Conservation (phyloP, 2,329 filamentous ascomycete genomes). For the Ceratocystis eucalypticola region DNA sequence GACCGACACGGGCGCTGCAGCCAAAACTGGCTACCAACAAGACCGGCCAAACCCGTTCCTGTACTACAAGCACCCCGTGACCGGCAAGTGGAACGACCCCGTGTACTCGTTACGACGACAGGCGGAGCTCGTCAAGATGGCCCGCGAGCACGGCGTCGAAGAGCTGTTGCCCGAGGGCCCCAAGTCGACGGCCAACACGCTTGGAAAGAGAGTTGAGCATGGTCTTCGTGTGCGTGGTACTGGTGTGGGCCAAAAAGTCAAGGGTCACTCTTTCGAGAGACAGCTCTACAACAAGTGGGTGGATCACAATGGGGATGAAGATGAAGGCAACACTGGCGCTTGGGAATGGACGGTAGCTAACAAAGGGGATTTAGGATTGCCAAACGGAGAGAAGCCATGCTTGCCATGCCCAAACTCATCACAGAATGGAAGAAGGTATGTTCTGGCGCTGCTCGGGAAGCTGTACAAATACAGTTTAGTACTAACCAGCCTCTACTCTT, state of each 20-base stretch:
- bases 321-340: not conserved
- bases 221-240: slow-evolving; percentile 83
- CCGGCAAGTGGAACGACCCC: slow-evolving; percentile 72
- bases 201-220: slow-evolving; percentile 59
- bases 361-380: slow-evolving; percentile 50
- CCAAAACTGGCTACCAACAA: slow-evolving; percentile 39
- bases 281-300: slow-evolving; percentile 61
- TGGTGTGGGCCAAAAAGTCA: slow-evolving; percentile 81
- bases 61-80: slow-evolving; percentile 61
- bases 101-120: slow-evolving; percentile 74
- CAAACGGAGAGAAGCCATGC: slow-evolving; percentile 78
- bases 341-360: slow-evolving; percentile 4
- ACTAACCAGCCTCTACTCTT: slow-evolving; percentile 5
- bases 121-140: slow-evolving; percentile 80
- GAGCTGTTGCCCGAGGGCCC: slow-evolving; percentile 62
- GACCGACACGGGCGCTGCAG: slow-evolving; percentile 23
- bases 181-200: slow-evolving; percentile 60
- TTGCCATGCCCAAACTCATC: slow-evolving; percentile 87
- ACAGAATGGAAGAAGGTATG: slow-evolving; percentile 83
- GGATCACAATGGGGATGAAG: not conserved
- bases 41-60: slow-evolving; percentile 66
- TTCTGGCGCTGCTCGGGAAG: not conserved
- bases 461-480: not conserved
- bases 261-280: slow-evolving; percentile 89
- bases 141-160: slow-evolving; percentile 63